These are phyloP conservation scores for Astrothelium macrocarpum DNA, from an alignment of 495 filamentous ascomycete genomes.

Conservation along the genomic window DNA sequence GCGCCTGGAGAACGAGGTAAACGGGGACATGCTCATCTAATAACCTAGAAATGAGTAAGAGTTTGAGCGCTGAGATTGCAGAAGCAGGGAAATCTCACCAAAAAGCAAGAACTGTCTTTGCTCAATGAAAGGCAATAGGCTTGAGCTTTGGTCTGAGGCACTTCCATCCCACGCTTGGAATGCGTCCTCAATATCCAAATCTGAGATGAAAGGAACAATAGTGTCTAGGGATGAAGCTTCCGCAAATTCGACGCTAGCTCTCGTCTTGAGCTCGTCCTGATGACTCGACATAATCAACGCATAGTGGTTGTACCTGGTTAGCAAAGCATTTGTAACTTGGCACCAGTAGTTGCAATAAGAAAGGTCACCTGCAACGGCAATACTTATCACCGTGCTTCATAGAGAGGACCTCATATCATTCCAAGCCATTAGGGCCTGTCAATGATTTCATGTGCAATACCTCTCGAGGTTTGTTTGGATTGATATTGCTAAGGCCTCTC, in stretches of 20 bases:
- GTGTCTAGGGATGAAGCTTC: slow-evolving; percentile 67
- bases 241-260: slow-evolving; percentile 46
- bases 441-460: no score
- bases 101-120: slow-evolving; percentile 48
- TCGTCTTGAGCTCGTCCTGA: slow-evolving; percentile 14
- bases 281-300: slow-evolving; percentile 8
- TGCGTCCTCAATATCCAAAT: slow-evolving; percentile 53
- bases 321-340: neutral
- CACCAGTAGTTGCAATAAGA: no score
- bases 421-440: no score
- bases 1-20: slow-evolving; percentile 9
- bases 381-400: no score
- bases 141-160: slow-evolving; percentile 35
- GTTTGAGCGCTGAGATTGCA: neutral
- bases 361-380: no score
- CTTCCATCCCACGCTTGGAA: slow-evolving; percentile 43
- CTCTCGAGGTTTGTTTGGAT: no score
- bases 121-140: slow-evolving; percentile 22
- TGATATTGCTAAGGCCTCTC: no score
- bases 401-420: no score
- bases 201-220: slow-evolving; percentile 61
- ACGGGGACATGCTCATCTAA: slow-evolving; percentile 17
- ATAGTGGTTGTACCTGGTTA: slow-evolving; percentile 4
- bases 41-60: slow-evolving; percentile 15
- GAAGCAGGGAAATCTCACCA: slow-evolving; percentile 43